Percentiles rank a stretch among this genome's conserved stretches.
These are phyloP conservation scores for Taphrina populina DNA, from an alignment of 1,139 yeast species.

Conservation along the genomic window DNA sequence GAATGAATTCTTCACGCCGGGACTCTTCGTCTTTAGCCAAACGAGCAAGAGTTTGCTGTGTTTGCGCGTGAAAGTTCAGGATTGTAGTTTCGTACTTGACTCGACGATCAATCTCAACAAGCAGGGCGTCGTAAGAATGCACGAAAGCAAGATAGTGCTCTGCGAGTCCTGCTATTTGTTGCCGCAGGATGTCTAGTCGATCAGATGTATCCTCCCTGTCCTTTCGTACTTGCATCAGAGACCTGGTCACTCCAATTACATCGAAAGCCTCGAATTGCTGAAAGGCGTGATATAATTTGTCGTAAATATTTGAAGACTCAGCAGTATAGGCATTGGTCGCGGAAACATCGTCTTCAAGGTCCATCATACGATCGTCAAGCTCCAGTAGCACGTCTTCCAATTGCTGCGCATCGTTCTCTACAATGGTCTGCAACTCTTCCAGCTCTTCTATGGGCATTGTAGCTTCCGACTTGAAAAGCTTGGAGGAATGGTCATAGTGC, in stretches of 20 bases:
- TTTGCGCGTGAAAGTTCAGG: slow-evolving; percentile 2
- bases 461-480: slow-evolving; percentile 1
- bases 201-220: background rate
- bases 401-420: slow-evolving; percentile 28
- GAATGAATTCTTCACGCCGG: slow-evolving; percentile 6
- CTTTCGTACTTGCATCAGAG: background rate
- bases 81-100: slow-evolving; percentile 14
- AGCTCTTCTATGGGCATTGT: slow-evolving; percentile 15
- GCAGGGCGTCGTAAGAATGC: slow-evolving; percentile 14
- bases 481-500: slow-evolving; percentile 30
- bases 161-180: slow-evolving; percentile 13
- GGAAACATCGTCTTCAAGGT: slow-evolving; percentile 18
- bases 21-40: slow-evolving; percentile 8
- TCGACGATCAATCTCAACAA: slow-evolving; percentile 21
- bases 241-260: background rate
- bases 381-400: slow-evolving; percentile 29
- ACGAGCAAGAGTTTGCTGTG: slow-evolving; percentile 4
- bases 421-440: slow-evolving; percentile 15
- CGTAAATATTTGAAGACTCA: slow-evolving; percentile 1
- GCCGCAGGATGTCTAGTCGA: background rate
- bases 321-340: background rate
- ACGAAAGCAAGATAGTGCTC: slow-evolving; percentile 12
- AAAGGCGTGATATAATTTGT: background rate
- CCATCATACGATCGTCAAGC: slow-evolving; percentile 17
- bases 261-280: slow-evolving; percentile 8